Percentiles rank a stretch among this genome's conserved stretches.
Evolutionary conservation across 73 alveolate species (phyloP).

Genomic region (Tetrahymena malaccensis): DNA sequence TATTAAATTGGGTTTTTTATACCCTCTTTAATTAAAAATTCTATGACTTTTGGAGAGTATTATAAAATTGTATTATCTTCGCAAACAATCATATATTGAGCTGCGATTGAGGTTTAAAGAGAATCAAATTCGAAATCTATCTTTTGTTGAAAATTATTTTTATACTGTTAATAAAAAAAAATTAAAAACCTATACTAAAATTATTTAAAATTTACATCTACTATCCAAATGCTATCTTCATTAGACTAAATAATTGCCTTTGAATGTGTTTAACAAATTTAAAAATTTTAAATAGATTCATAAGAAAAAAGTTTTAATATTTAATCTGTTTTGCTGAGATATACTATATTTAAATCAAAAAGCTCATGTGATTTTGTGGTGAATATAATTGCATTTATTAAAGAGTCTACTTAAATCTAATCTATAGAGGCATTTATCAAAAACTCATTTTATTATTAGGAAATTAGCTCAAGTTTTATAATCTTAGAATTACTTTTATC

Average conservation of each 20-base stretch:
- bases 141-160: neutral
- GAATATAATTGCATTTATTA: neutral
- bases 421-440: neutral
- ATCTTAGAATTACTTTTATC: neutral
- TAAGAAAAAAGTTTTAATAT: neutral
- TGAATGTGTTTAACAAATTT: neutral
- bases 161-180: neutral
- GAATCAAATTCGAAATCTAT: neutral
- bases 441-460: neutral
- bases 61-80: neutral
- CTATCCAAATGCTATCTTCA: neutral
- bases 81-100: neutral
- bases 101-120: neutral
- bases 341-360: neutral
- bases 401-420: neutral
- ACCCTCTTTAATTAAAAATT: neutral
- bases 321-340: too few species aligned
- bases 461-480: neutral
- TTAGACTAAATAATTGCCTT: neutral
- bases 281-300: neutral
- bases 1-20: neutral
- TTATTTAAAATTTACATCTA: neutral
- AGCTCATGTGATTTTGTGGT: neutral
- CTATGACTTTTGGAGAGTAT: neutral
- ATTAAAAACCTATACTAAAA: too few species aligned